Base-by-base conservation (phyloP, 2,329 filamentous ascomycete species). In the Colletotrichum magnum region DNA sequence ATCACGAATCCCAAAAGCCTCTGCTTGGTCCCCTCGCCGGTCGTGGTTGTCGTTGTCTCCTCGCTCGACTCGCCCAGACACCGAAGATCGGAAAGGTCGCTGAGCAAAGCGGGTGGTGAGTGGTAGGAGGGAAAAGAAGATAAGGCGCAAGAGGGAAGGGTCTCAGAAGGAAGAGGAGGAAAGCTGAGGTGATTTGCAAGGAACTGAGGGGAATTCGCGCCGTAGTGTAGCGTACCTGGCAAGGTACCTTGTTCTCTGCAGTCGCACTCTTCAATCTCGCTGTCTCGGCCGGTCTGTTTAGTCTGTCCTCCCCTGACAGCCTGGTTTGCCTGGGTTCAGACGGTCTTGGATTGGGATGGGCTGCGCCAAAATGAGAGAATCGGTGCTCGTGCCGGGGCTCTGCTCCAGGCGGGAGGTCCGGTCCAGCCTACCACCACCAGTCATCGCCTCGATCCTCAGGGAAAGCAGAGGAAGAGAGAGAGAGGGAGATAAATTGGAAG, bases 301-400 rank as follows among this genome's bases (percentile, higher is more conserved):
- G 56, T 57, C 56, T 60, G 66, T 32, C 62, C 62, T 69, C 56
- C 66, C 62, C 62, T 59, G 51, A 66, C 62, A 60, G 66, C 50
- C 66, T 60, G 57, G 66, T 54, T 60, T 66, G 51, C 62, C 41
- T 56, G 61, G 48, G 66, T 66, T 69, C 56, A 69, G 66, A 69
- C 56, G 66, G 66, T 66, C 62, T 69, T 66, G 66, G 56, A 51
- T 68, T 65, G 61, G 51, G 54, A 54, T 59, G 53, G 65, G 48
- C 53, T 68, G 53, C 65, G 61, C 60, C 54, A 45, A 58, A 51
- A 26, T 58, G 53, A 64, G 36, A 58, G 48, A 68, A 68, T 52
- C 62, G 52, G 62, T 65, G 62, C 54, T 47, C 39, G 45, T 65
- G 53, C 52, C 59, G 21, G 47, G 47, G 24, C 24, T 16, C 28